phyloP scores from a whole-genome alignment of 164 flowering plant genomes.

The Santalum album region DNA sequence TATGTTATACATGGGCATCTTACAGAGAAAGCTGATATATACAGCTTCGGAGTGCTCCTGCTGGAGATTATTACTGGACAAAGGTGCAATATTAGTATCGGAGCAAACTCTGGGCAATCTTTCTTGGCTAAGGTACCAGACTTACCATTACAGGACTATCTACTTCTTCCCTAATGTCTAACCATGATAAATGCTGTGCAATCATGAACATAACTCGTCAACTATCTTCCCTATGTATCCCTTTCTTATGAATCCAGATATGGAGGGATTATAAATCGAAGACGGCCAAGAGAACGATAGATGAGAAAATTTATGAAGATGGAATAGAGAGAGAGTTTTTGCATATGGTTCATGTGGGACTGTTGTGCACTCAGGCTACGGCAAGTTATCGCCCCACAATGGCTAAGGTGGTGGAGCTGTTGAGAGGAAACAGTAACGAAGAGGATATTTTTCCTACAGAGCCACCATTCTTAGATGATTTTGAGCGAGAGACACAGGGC shows the following conservation, averaged over 20 bases:
- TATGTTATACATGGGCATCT: constrained; percentile 5
- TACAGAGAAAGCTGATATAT: constrained; percentile 5
- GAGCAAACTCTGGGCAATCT: constrained; percentile 4
- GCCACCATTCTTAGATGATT: constrained; percentile 12
- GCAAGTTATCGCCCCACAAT: constrained; percentile 9
- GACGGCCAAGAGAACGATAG: neutral
- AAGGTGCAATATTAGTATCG: constrained; percentile 8
- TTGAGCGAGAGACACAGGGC: neutral
- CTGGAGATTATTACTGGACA: constrained; percentile 13
- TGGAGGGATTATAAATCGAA: constrained; percentile 9
- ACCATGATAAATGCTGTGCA: neutral
- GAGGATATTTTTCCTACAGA: constrained; percentile 8
- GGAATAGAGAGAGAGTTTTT: constrained; percentile 2
- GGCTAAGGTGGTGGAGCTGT: constrained; percentile 9
- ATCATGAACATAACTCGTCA: neutral
- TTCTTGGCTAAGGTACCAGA: constrained; percentile 8
- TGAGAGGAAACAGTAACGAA: neutral
- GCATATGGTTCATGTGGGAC: constrained; percentile 8
- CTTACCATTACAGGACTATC: neutral
- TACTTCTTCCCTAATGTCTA: neutral
- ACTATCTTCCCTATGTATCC: too few relatives aligned
- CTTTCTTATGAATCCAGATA: constrained; percentile 2
- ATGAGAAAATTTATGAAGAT: neutral
- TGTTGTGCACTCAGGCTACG: constrained; percentile 12
- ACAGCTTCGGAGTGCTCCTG: constrained; percentile 7